Evolutionary conservation across 2,329 filamentous ascomycete species (phyloP).

Genomic region (Juglanconis oblonga): DNA sequence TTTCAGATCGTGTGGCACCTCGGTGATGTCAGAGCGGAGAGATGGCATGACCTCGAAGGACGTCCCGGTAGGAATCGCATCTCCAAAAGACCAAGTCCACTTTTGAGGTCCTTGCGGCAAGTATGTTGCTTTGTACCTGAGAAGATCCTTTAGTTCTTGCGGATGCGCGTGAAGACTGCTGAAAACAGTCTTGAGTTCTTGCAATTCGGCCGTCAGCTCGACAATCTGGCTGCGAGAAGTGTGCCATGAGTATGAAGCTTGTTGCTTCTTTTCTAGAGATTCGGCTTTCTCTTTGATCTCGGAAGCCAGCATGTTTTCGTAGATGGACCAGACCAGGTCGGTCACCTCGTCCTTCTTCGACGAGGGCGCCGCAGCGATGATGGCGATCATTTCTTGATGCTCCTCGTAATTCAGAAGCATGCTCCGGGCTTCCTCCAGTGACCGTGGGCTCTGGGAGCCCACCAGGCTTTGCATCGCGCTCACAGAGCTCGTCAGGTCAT

Average conservation of each 20-base stretch:
- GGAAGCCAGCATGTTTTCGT: not conserved
- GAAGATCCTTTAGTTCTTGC: not conserved
- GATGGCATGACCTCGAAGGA: not conserved
- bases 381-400: not conserved
- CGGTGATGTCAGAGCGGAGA: not conserved
- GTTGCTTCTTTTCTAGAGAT: not conserved
- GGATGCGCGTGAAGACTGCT: no score
- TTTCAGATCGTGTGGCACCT: constrained; percentile 1
- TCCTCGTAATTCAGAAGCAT: not conserved
- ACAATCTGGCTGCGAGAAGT: not conserved
- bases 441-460: not conserved
- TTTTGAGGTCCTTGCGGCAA: not conserved
- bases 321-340: not conserved
- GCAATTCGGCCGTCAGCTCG: no score
- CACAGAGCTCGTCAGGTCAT: no score
- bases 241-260: not conserved
- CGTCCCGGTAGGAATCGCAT: not conserved
- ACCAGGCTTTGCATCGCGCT: no score
- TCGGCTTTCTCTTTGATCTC: not conserved
- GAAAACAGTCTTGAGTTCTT: no score
- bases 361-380: not conserved
- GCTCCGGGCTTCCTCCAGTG: not conserved
- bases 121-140: not conserved
- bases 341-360: not conserved
- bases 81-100: constrained; percentile 3